Conservation (phyloP, 495 filamentous ascomycete species). For the Xylaria longipes region DNA sequence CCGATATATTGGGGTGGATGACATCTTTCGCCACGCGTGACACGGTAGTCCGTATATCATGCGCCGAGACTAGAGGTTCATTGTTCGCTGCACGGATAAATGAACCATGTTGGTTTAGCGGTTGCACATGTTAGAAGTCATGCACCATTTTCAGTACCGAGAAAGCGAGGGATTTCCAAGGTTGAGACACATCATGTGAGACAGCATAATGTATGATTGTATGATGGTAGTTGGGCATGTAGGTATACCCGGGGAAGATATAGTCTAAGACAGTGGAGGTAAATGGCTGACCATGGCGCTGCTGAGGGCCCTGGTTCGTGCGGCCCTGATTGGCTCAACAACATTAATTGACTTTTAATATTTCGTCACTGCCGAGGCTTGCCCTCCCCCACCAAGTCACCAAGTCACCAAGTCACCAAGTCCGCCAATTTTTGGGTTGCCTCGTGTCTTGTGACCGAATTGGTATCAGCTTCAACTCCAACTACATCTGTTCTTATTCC, state of each 20-base stretch:
- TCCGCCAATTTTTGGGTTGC: constrained; percentile 15
- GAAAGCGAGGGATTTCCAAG: too few relatives aligned
- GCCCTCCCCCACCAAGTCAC: constrained; percentile 11
- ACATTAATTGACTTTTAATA: neutral
- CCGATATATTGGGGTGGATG: neutral
- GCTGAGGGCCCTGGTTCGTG: neutral
- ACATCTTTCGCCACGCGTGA: neutral
- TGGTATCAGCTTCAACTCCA: neutral
- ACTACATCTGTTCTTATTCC: neutral
- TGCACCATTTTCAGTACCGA: neutral
- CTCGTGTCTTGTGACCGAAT: constrained; percentile 14
- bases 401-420: too few relatives aligned
- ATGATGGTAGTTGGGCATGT: neutral
- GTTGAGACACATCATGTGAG: constrained; percentile 3
- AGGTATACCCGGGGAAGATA: neutral
- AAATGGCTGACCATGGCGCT: constrained; percentile 12
- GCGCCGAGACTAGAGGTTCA: too few relatives aligned
- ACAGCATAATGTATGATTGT: neutral
- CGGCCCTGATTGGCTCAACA: constrained; percentile 20
- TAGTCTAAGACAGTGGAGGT: constrained; percentile 1
- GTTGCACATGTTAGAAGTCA: constrained; percentile 1
- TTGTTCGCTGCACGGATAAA: neutral
- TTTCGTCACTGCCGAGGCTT: constrained; percentile 22
- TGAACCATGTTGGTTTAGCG: neutral
- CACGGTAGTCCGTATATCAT: too few relatives aligned